These are phyloP conservation scores for Penicillium argentinense DNA, from an alignment of 495 filamentous ascomycete genomes.

Conservation along the genomic window DNA sequence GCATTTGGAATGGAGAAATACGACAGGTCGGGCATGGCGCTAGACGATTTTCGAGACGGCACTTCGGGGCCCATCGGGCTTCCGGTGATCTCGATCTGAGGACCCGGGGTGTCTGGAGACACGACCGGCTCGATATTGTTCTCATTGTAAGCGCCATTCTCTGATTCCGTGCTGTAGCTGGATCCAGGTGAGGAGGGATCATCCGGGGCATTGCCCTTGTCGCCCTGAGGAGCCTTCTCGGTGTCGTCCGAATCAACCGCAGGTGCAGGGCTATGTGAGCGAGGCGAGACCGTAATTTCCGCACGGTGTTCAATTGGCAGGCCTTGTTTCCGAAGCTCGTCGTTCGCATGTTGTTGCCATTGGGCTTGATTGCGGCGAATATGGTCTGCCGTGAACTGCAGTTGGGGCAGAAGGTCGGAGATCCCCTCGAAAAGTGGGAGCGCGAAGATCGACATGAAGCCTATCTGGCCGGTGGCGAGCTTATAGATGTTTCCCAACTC, in stretches of 20 bases:
- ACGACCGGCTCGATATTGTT: conserved; percentile 40
- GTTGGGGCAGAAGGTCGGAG: conserved; percentile 75
- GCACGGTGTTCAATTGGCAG: conserved; percentile 21
- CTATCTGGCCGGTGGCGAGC: conserved; percentile 82
- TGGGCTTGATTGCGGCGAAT: conserved; percentile 68
- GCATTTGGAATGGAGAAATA: conserved; percentile 28
- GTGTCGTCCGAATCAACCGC: conserved; percentile 3
- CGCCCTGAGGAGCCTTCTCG: conserved; percentile 1
- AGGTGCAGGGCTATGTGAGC: conserved; percentile 36
- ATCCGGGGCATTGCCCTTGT: conserved; percentile 3
- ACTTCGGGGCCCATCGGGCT: conserved; percentile 19
- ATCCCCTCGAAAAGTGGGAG: conserved; percentile 85
- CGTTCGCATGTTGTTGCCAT: conserved; percentile 69
- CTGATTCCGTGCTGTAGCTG: conserved; percentile 15
- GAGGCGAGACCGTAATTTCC: conserved; percentile 35
- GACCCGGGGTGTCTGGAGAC: conserved; percentile 41
- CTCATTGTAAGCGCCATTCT: conserved; percentile 28
- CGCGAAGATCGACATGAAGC: conserved; percentile 96
- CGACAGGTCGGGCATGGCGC: conserved; percentile 34
- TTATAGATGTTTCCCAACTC: conserved; percentile 78
- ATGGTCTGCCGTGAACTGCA: conserved; percentile 80
- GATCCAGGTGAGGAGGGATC: conserved; percentile 24
- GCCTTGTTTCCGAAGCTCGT: conserved; percentile 39
- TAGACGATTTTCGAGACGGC: conserved; percentile 37
- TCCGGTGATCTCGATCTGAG: conserved; percentile 43